Evolutionary conservation across 106 monocot species (phyloP), one percentile per base, ranked within the genome.

Genomic region (Amphibolis antarctica): DNA sequence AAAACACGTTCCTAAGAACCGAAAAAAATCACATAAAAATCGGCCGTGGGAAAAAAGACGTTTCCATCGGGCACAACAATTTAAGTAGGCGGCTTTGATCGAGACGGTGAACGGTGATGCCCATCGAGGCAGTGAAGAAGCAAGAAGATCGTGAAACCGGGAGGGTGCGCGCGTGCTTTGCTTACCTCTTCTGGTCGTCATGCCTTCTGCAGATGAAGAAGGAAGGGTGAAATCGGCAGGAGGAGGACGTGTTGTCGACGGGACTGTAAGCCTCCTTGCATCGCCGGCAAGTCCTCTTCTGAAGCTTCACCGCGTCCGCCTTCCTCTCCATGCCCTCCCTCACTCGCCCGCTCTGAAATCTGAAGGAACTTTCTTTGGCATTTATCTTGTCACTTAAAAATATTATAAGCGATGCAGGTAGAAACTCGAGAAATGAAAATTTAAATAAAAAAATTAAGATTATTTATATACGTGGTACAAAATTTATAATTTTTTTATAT

Each of bases 171-270:
- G 36, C n/a, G n/a, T n/a, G 62, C 21, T 15, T 28, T 1, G 0
- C 26, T 47, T 20, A 93, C 94, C 96, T 96, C 73, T 82, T 86
- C 72, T 86, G 96, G 53, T 96, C 90, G 75, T 96, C 96, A 78
- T 90, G 89, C 46, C 89, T 52, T 15, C 90, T 75, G 74, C 75
- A 96, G 68, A 96, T 86, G 80, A 90, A 96, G 86, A 90, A 96
- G 59, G 96, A 96, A 69, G 86, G 84, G 65, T 96, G 94, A 66
- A 90, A 96, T 36, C 94, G 70, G 73, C 94, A 96, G 4, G 84
- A 83, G 12, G 76, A 74, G 9, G 61, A 30, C 28, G 71, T 78
- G 60, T 90, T 96, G 5, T 55, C 36, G 5, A 79, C 51, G 0
- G 81, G 66, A 28, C 77, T 56, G 71, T 70, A 96, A 18, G 64